A percentile compares a stretch with the other conserved stretches of the same genome.
phyloP scores from a whole-genome alignment of 179 eudicot species.

The Actinidia arguta region DNA sequence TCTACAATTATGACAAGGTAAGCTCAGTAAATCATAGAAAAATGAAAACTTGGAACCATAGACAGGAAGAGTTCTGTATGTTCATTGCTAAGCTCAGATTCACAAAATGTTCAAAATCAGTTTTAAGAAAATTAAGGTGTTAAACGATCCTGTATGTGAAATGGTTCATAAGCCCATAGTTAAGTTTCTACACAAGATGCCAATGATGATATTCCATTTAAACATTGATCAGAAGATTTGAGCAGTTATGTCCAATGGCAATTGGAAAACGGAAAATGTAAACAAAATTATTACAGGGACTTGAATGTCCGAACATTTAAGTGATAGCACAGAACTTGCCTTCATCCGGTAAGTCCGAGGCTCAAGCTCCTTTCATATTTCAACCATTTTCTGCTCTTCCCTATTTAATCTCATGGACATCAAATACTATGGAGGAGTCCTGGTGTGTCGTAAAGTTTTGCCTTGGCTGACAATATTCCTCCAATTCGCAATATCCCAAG shows the following conservation, averaged over 20 bases:
- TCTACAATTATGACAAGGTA: neutral
- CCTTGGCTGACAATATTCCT: constrained; percentile 91
- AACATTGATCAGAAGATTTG: constrained; percentile 8
- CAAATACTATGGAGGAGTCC: constrained; percentile 87
- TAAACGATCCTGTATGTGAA: neutral
- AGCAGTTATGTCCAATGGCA: neutral
- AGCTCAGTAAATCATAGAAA: neutral
- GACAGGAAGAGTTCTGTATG: neutral
- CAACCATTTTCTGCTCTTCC: constrained; percentile 96
- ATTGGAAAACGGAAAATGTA: neutral
- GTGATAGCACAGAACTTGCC: constrained; percentile 49
- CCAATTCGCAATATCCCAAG: constrained; percentile 93
- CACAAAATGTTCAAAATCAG: neutral
- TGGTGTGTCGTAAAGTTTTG: constrained; percentile 96
- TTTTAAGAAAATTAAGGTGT: neutral
- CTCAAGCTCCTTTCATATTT: constrained; percentile 81
- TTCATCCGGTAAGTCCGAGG: constrained; percentile 90
- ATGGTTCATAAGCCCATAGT: neutral
- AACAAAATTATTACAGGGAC: neutral
- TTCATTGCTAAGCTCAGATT: neutral
- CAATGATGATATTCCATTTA: neutral
- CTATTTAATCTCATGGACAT: constrained; percentile 84
- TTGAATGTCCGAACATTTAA: constrained; percentile 16
- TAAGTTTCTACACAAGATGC: neutral
- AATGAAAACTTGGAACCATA: neutral